Conservation (phyloP, 2,329 filamentous ascomycete species). For the Fusarium nurragi region DNA sequence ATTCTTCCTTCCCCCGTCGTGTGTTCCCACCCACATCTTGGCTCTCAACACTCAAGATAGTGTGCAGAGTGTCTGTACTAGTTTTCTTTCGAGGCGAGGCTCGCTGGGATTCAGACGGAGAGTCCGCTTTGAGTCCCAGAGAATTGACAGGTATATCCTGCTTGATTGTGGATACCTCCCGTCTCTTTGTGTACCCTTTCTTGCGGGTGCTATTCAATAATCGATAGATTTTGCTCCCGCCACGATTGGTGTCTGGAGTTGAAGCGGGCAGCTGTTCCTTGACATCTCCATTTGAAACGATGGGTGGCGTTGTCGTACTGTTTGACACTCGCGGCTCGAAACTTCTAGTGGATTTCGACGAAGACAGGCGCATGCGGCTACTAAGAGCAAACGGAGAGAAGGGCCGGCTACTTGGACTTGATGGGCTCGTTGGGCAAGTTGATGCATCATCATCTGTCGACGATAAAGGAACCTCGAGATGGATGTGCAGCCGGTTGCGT, state of each 20-base stretch:
- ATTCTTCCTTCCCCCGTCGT: conserved; percentile 11
- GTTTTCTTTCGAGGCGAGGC: conserved; percentile 51
- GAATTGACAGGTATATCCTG: conserved; percentile 47
- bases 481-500: conserved; percentile 27
- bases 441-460: conserved; percentile 30
- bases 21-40: conserved; percentile 45
- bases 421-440: conserved; percentile 31
- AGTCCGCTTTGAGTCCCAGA: conserved; percentile 1
- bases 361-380: conserved; percentile 35
- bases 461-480: conserved; percentile 30
- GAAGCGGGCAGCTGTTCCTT: not conserved
- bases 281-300: conserved; percentile 4
- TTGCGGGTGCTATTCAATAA: conserved; percentile 33
- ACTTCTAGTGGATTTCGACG: conserved; percentile 29
- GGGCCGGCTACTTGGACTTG: conserved; percentile 23
- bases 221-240: conserved; percentile 29
- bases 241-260: not conserved
- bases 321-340: conserved; percentile 28
- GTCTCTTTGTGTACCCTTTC: conserved; percentile 34
- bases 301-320: conserved; percentile 11
- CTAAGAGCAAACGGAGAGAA: conserved; percentile 34
- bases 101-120: conserved; percentile 50
- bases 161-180: conserved; percentile 8
- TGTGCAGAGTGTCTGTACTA: conserved; percentile 60
- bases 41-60: conserved; percentile 61